Evolutionary conservation across 2,329 filamentous ascomycete species (phyloP).

Genomic region (Gaeumannomyces sp.): DNA sequence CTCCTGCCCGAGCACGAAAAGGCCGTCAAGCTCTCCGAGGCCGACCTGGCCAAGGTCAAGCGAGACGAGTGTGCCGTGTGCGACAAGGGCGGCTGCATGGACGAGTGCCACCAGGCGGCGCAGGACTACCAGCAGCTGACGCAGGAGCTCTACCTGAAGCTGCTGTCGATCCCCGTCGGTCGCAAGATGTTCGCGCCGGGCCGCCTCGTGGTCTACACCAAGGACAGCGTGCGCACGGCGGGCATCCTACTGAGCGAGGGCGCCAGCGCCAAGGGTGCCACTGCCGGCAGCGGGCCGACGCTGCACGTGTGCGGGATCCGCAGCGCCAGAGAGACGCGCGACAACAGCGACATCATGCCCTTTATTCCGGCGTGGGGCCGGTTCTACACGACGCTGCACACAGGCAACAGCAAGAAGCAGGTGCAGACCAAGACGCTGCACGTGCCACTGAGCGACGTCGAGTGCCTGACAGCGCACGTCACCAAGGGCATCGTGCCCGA

Average conservation of each 20-base stretch:
- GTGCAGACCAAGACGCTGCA: conserved; percentile 63
- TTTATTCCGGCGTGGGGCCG: conserved; percentile 68
- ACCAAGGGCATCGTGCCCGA: conserved; percentile 54
- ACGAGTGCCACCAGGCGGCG: conserved; percentile 73
- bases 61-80: conserved; percentile 78
- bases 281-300: conserved; percentile 49
- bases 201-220: conserved; percentile 76
- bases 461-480: conserved; percentile 72
- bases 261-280: conserved; percentile 18
- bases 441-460: conserved; percentile 70
- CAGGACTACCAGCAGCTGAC: conserved; percentile 78
- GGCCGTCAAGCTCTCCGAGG: conserved; percentile 85
- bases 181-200: conserved; percentile 71
- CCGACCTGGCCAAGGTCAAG: conserved; percentile 84
- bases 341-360: conserved; percentile 79
- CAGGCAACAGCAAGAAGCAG: conserved; percentile 45
- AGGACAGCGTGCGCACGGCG: conserved; percentile 75
- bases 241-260: conserved; percentile 53
- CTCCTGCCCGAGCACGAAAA: conserved; percentile 93
- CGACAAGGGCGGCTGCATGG: conserved; percentile 60
- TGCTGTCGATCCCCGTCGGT: conserved; percentile 76
- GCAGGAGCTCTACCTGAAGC: conserved; percentile 67
- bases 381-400: conserved; percentile 62
- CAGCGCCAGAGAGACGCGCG: conserved; percentile 59
- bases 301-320: conserved; percentile 76